Base-by-base conservation (phyloP, 345 rosid genomes). In the Tarenaya hassleriana region DNA sequence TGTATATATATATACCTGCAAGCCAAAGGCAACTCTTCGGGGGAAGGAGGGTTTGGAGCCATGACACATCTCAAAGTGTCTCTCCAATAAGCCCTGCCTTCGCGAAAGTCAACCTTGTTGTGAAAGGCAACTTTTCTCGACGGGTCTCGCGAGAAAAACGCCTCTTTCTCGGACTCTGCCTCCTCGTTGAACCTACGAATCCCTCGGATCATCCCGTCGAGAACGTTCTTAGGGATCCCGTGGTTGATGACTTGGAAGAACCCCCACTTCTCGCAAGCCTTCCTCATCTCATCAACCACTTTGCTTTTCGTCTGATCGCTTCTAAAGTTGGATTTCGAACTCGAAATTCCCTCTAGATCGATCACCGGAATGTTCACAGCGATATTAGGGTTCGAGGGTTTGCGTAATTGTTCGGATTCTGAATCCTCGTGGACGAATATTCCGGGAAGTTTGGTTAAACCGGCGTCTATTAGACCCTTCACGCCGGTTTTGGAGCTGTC, bases 181-280 rank as follows among this genome's bases (percentile, higher is more conserved):
- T 63, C 73, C 41, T 73, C 76, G 8, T 71, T 73, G 48, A 76
- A 81, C 41, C 63, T 55, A 4, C 56, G 41, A 7, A 74, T 37
- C 2, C 63, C 77, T 16, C 75, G 27, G 8, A 69, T 13, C 14
- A 74, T 38, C 18, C 64, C 71, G 8, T 68, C 66, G 54, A 76
- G 57, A 47, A 66, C 42, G 7, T 16, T 58, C 2, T 9, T n/a
- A 1, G 75, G 75, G 51, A 81, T 73, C 32, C 77, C 73, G 18
- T 81, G 82, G 13, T 75, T 75, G 15, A 75, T 57, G 27, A 75
- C 47, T 42, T 72, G 84, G 34, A 81, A 75, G 47, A 81, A 60
- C 7, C 81, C 81, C 77, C 77, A 77, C 0, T 49, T 42, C 69
- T 69, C 71, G 0, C 71, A 62, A 3, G 77, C 75, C 0, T 37